phyloP scores from a whole-genome alignment of 495 filamentous ascomycete genomes.

The Staphylotrichum longicolle region DNA sequence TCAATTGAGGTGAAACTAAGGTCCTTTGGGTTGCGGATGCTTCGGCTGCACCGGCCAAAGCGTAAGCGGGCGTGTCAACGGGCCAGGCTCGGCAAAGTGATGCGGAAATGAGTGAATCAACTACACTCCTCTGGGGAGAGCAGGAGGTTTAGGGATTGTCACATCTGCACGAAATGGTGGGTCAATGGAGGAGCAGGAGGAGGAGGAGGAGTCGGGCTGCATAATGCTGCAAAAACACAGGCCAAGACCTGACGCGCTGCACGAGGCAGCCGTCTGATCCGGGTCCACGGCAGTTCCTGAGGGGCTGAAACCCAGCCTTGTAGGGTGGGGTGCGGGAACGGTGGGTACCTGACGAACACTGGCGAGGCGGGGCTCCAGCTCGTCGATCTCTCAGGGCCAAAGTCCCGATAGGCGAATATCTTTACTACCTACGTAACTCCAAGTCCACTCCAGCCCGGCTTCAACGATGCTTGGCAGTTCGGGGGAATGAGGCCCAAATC shows the following conservation, averaged over 20 bases:
- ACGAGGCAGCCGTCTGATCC: neutral
- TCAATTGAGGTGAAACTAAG: neutral
- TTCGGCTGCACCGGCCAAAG: neutral
- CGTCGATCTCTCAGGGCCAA: too few relatives aligned
- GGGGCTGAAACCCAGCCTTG: constrained; percentile 2
- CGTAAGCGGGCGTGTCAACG: too few relatives aligned
- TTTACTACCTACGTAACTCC: too few relatives aligned
- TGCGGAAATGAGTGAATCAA: neutral
- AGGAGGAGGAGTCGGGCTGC: neutral
- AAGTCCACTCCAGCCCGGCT: too few relatives aligned
- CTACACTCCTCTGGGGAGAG: constrained; percentile 1
- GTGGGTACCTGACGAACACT: neutral
- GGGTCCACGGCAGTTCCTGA: neutral
- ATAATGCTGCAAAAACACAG: too few relatives aligned
- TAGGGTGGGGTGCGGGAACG: neutral
- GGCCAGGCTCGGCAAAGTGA: neutral
- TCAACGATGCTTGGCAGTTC: too few relatives aligned
- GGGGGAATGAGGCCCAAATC: too few relatives aligned
- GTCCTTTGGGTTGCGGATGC: neutral
- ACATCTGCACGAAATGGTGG: too few relatives aligned
- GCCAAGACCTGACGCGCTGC: neutral
- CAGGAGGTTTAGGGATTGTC: neutral
- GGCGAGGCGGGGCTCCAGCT: neutral
- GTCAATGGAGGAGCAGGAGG: neutral
- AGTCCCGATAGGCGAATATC: too few relatives aligned